Conservation (phyloP, 2,329 filamentous ascomycete species). For the Parastagonospora avenae region DNA sequence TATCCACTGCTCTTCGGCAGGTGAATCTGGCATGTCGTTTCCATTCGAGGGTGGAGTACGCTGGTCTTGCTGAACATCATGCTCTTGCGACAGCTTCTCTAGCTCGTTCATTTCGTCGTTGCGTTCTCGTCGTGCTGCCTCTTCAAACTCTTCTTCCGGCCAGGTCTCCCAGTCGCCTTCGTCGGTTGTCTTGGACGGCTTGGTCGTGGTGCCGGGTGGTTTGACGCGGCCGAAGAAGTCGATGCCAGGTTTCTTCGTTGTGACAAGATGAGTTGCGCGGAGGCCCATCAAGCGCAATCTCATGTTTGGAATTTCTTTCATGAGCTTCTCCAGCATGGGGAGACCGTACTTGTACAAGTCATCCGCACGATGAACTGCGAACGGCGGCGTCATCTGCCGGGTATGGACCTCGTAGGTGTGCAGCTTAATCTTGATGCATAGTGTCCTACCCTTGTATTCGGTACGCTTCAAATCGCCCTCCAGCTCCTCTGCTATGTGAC, state of each 20-base stretch:
- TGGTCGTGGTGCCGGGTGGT: conserved; percentile 8
- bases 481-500: conserved; percentile 80
- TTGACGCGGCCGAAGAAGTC: conserved; percentile 74
- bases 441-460: conserved; percentile 84
- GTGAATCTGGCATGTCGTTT: conserved; percentile 16
- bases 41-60: not conserved
- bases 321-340: conserved; percentile 82
- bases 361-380: conserved; percentile 72
- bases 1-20: conserved; percentile 64
- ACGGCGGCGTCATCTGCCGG: conserved; percentile 75
- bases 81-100: conserved; percentile 66
- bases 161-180: conserved; percentile 69
- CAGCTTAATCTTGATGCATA: conserved; percentile 90
- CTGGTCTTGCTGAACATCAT: conserved; percentile 29
- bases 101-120: conserved; percentile 66
- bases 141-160: conserved; percentile 70
- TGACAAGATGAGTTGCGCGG: conserved; percentile 84
- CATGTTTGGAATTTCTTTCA: conserved; percentile 80
- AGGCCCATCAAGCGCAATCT: conserved; percentile 86
- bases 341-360: conserved; percentile 83
- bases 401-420: conserved; percentile 93
- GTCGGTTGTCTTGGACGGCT: conserved; percentile 21
- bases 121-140: conserved; percentile 63
- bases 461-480: conserved; percentile 82
- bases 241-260: conserved; percentile 78